Conservation (phyloP, 2,329 filamentous ascomycete species). For the Chalaropsis ovoidea region DNA sequence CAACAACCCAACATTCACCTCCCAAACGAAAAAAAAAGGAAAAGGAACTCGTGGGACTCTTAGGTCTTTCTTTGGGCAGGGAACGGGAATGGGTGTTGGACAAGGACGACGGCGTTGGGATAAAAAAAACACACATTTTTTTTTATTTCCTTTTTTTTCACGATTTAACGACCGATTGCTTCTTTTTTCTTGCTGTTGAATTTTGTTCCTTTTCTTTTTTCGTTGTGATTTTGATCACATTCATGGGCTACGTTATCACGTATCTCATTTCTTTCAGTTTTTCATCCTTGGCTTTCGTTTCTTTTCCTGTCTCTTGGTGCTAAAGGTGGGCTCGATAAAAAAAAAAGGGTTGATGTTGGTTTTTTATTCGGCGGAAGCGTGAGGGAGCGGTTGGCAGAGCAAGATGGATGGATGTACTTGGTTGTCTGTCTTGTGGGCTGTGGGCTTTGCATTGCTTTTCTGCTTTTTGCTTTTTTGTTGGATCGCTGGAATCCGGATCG, state of each 20-base stretch:
- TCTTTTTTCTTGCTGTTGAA: slow-evolving; percentile 25
- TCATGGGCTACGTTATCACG: slow-evolving; percentile 18
- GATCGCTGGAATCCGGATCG: slow-evolving; percentile 7
- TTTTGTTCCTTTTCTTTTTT: slow-evolving; percentile 24
- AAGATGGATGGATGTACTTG: not conserved
- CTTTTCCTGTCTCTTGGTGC: slow-evolving; percentile 3
- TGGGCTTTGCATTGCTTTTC: not conserved
- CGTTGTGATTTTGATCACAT: slow-evolving; percentile 25
- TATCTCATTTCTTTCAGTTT: slow-evolving; percentile 24
- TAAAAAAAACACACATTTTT: not conserved
- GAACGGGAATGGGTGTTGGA: slow-evolving; percentile 18
- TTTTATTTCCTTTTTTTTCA: slow-evolving; percentile 10
- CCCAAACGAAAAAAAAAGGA: slow-evolving; percentile 30
- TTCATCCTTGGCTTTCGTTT: slow-evolving; percentile 24
- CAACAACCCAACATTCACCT: slow-evolving; percentile 33
- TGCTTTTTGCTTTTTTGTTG: not conserved
- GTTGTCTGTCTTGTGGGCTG: not conserved
- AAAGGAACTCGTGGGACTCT: slow-evolving; percentile 6
- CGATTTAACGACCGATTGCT: slow-evolving; percentile 23
- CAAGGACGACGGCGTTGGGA: not conserved
- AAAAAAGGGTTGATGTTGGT: not conserved
- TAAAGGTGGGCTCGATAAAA: slow-evolving; percentile 2
- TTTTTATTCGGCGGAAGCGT: not conserved
- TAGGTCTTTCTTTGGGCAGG: slow-evolving; percentile 13
- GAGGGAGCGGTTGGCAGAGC: not conserved